A percentile compares a stretch with the other conserved stretches of the same genome.
These are phyloP conservation scores for Cryptosporidium sp. DNA, from an alignment of 169 alveolate species.

Conservation along the genomic window DNA sequence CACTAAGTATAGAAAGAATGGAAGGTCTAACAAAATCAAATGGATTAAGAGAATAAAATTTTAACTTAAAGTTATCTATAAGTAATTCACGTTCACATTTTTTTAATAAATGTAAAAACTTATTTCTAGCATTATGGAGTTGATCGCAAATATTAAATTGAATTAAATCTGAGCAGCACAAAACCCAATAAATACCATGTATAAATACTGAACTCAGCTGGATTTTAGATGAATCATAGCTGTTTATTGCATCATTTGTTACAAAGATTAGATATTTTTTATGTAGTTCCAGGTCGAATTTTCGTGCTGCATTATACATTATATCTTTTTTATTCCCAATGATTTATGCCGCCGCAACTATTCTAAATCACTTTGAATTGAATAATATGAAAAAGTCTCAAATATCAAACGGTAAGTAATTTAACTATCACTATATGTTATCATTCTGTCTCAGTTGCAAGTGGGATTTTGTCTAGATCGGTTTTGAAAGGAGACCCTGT, in stretches of 20 bases:
- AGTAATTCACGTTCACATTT: slow-evolving; percentile 19
- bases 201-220: slow-evolving; percentile 45
- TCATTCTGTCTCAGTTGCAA: slow-evolving; percentile 35
- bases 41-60: slow-evolving; percentile 35
- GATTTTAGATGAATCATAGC: neutral
- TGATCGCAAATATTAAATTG: neutral
- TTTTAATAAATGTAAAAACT: neutral
- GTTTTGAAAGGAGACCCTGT: slow-evolving; percentile 38
- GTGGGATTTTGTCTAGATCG: slow-evolving; percentile 24
- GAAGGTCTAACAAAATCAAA: slow-evolving; percentile 10
- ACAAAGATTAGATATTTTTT: neutral
- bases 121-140: neutral
- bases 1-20: slow-evolving; percentile 57
- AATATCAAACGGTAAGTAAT: slow-evolving; percentile 22
- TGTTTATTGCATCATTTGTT: neutral
- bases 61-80: neutral
- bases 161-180: slow-evolving; percentile 21
- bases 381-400: neutral
- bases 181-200: slow-evolving; percentile 54
- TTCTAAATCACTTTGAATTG: neutral
- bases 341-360: neutral
- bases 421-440: neutral
- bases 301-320: slow-evolving; percentile 6
- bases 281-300: slow-evolving; percentile 31
- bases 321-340: neutral